phyloP scores from a whole-genome alignment of 768 basidiomycete species.

The Tylopilus sp. region DNA sequence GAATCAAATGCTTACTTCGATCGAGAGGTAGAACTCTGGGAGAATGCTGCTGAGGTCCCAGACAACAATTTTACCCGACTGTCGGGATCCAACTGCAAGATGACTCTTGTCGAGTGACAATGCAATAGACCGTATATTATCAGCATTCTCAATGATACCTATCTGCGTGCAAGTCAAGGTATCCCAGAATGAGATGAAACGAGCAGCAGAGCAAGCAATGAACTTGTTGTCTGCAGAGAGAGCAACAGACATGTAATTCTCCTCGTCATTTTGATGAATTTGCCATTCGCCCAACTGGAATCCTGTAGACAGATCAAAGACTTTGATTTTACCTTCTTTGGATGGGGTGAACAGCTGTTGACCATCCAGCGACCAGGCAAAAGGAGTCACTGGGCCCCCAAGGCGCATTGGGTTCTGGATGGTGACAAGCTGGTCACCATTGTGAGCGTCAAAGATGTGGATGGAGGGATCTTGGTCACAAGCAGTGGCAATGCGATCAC shows the following conservation, averaged over 20 bases:
- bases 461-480: not conserved
- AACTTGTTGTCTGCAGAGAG: not conserved
- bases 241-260: not conserved
- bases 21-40: not conserved
- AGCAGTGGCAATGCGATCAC: not conserved
- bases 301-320: not conserved
- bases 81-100: not conserved
- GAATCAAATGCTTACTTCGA: not conserved
- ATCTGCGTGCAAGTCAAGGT: not conserved
- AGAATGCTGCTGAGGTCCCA: not conserved
- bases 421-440: not conserved
- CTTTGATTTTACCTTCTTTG: not conserved
- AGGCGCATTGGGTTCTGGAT: not conserved
- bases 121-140: not conserved
- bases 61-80: not conserved
- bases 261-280: not conserved
- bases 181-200: not conserved
- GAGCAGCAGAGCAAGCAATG: not conserved
- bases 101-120: not conserved
- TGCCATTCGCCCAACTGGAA: not conserved
- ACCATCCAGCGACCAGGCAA: not conserved
- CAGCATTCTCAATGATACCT: not conserved
- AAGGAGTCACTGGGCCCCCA: rapidly evolving
- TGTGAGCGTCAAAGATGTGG: not conserved
- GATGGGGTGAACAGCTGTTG: not conserved